A percentile compares a stretch with the other conserved stretches of the same genome.
phyloP scores from a whole-genome alignment of 2,329 filamentous ascomycete species.

The Ceratocystis alfenasii region DNA sequence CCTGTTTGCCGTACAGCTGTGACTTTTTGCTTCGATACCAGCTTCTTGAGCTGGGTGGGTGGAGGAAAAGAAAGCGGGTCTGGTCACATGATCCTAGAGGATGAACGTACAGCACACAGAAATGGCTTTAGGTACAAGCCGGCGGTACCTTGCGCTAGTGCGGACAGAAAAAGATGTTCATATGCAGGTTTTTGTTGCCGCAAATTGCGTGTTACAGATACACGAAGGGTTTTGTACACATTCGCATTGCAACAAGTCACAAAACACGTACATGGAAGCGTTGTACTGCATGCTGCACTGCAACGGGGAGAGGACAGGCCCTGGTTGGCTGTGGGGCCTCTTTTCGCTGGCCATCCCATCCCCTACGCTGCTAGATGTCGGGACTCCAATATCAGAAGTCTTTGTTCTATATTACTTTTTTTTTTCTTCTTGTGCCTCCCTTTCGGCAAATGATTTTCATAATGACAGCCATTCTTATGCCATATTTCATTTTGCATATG shows the following conservation, averaged over 20 bases:
- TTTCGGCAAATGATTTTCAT: slow-evolving; percentile 6
- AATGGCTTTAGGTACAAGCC: not conserved
- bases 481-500: not conserved
- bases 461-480: not conserved
- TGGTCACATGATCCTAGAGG: not conserved
- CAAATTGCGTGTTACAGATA: not conserved
- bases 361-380: not conserved
- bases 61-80: not conserved
- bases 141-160: slow-evolving; percentile 1
- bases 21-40: not conserved
- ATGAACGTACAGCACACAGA: no score
- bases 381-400: not conserved
- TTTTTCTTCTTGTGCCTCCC: not conserved
- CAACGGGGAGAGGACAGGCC: not conserved
- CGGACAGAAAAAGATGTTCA: not conserved
- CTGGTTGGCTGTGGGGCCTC: not conserved
- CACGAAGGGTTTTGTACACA: not conserved
- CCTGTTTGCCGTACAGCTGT: not conserved
- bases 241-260: not conserved
- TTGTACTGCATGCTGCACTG: slow-evolving; percentile 8
- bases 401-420: not conserved
- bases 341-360: not conserved
- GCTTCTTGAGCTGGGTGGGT: not conserved
- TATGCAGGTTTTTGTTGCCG: no score
- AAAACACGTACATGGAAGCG: not conserved